A percentile compares a stretch with the other conserved stretches of the same genome.
These are phyloP conservation scores for Talaromyces adpressus DNA, from an alignment of 495 filamentous ascomycete species.

Conservation along the genomic window DNA sequence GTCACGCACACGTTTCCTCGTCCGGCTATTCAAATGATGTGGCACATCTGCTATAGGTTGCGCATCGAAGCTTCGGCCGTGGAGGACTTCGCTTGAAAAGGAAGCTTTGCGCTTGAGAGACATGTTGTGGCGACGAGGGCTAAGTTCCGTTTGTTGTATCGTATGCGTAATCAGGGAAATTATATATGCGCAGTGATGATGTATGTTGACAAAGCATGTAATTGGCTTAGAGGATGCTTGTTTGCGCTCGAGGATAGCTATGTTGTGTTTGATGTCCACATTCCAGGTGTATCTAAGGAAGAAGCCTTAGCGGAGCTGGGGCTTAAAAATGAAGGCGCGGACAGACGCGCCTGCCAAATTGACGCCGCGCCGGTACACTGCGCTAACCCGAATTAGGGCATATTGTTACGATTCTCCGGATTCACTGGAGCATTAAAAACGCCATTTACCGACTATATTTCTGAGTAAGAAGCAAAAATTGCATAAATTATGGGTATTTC, in stretches of 20 bases:
- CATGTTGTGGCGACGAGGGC: slow-evolving; percentile 22
- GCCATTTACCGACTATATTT: neutral
- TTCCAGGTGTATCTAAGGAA: neutral
- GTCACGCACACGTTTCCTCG: slow-evolving; percentile 45
- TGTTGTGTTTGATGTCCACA: neutral
- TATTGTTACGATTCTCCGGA: neutral
- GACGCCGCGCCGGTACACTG: neutral
- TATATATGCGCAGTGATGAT: neutral
- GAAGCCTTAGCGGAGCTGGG: neutral
- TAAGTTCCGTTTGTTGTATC: neutral
- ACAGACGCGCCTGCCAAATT: slow-evolving; percentile 7
- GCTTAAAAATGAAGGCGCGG: neutral
- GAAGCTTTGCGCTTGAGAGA: slow-evolving; percentile 48
- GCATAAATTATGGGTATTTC: neutral
- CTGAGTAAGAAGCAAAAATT: neutral
- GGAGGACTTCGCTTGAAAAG: slow-evolving; percentile 28
- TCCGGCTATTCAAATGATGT: slow-evolving; percentile 42
- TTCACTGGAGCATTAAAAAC: neutral
- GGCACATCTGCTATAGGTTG: slow-evolving; percentile 19
- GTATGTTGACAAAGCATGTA: neutral
- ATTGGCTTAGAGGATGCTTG: neutral
- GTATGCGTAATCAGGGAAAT: neutral
- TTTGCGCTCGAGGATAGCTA: neutral
- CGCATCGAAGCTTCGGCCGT: slow-evolving; percentile 19
- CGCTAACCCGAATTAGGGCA: neutral